Conservation (phyloP, 306 rosid species). For the Vachellia pachyceras region DNA sequence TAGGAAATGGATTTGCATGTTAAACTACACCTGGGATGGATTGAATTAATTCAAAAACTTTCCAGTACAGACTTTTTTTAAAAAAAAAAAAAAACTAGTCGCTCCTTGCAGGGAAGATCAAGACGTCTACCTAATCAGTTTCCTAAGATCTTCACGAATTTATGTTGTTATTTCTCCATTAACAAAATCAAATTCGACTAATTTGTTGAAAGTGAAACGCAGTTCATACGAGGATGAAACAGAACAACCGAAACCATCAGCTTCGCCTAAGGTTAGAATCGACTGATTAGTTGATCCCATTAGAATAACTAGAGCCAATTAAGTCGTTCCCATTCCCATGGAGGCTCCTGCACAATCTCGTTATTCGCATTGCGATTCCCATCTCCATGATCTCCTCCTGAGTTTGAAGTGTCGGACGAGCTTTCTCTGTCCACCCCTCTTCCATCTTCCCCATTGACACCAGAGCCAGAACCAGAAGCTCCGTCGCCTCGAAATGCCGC, state of each 20-base stretch:
- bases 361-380: conserved; percentile 39
- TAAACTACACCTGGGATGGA: conserved; percentile 6
- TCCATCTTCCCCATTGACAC: background rate
- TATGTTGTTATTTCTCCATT: background rate
- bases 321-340: conserved; percentile 65
- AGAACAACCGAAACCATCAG: background rate
- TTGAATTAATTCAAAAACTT: background rate
- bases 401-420: conserved; percentile 52
- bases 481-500: conserved; percentile 9
- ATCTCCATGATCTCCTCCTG: conserved; percentile 37
- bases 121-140: background rate
- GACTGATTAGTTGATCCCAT: conserved; percentile 51
- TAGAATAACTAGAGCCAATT: conserved; percentile 53
- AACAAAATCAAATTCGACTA: background rate
- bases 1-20: background rate
- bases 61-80: background rate
- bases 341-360: conserved; percentile 42
- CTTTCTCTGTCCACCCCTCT: conserved; percentile 31
- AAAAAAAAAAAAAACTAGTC: no score
- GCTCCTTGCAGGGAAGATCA: background rate
- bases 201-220: background rate
- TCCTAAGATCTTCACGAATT: background rate
- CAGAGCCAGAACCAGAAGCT: conserved; percentile 20
- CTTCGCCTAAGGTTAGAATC: background rate
- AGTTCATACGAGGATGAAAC: background rate